Evolutionary conservation across 805 yeast genomes (phyloP).

Genomic region (Torulaspora maleeae): DNA sequence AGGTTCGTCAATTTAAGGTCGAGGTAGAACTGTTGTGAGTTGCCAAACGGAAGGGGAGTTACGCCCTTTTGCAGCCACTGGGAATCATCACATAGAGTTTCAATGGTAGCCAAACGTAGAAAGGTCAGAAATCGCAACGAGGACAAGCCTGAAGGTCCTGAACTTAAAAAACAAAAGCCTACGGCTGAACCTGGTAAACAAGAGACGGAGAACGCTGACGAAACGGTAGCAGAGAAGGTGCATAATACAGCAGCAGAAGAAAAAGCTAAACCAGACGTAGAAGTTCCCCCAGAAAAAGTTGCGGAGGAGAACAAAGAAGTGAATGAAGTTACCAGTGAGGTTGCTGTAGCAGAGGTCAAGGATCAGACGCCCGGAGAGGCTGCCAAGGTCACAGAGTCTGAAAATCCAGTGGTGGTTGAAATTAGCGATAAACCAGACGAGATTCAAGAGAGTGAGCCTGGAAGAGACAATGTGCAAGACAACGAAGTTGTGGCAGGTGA

Average conservation of each 20-base stretch:
- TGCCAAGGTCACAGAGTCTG: neutral
- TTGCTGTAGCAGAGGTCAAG: neutral
- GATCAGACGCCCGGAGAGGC: neutral
- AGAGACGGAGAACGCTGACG: constrained; percentile 15
- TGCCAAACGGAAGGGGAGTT: neutral
- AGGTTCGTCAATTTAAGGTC: neutral
- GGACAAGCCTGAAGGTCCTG: constrained; percentile 11
- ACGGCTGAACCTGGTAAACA: constrained; percentile 17
- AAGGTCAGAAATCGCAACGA: constrained; percentile 11
- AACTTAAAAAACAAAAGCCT: constrained; percentile 15
- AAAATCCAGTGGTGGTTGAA: neutral
- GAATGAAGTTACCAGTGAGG: neutral
- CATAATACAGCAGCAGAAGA: neutral
- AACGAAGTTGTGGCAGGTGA: neutral
- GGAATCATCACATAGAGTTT: neutral
- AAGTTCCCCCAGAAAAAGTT: too few relatives aligned
- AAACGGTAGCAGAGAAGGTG: neutral
- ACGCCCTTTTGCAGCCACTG: neutral
- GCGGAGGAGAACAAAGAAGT: too few relatives aligned
- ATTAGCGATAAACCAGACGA: constrained; percentile 24
- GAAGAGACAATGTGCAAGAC: constrained; percentile 7
- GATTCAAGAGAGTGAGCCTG: constrained; percentile 20
- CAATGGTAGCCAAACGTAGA: constrained; percentile 16
- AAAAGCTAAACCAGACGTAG: neutral
- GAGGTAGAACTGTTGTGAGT: too few relatives aligned